Percentiles rank a stretch among this genome's conserved stretches.
These are phyloP conservation scores for Pseudocercospora macadamiae DNA, from an alignment of 2,329 filamentous ascomycete genomes.

Conservation along the genomic window DNA sequence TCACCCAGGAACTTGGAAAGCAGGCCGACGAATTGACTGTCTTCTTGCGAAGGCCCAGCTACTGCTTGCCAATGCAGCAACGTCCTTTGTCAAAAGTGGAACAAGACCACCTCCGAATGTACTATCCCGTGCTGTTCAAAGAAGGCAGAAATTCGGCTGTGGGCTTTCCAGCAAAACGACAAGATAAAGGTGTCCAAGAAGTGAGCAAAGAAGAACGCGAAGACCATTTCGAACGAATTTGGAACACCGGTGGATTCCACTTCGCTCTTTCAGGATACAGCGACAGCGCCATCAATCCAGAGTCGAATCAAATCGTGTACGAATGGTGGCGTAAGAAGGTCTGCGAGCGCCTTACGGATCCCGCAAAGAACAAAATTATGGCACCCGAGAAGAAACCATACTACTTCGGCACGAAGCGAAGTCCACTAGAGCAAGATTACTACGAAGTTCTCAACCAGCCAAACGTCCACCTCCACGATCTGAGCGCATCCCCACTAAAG, in stretches of 20 bases:
- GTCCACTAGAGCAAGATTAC: constrained; percentile 51
- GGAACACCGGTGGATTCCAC: constrained; percentile 55
- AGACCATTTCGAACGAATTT: constrained; percentile 48
- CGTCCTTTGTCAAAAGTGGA: constrained; percentile 49
- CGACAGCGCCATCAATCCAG: constrained; percentile 51
- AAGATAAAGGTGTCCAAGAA: constrained; percentile 55
- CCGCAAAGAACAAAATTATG: constrained; percentile 53
- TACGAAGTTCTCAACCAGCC: constrained; percentile 50
- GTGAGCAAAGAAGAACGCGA: constrained; percentile 46
- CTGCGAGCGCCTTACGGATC: constrained; percentile 54
- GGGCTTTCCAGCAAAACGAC: constrained; percentile 56
- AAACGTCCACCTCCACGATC: constrained; percentile 47
- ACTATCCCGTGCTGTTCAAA: constrained; percentile 53
- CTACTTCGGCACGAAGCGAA: constrained; percentile 51
- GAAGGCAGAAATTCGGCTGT: constrained; percentile 45
- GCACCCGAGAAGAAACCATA: constrained; percentile 52
- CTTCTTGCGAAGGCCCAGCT: constrained; percentile 69
- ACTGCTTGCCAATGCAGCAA: constrained; percentile 64
- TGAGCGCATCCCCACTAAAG: constrained; percentile 45
- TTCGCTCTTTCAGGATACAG: constrained; percentile 59
- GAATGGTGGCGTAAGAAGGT: constrained; percentile 60
- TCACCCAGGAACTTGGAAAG: constrained; percentile 38
- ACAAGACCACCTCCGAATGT: constrained; percentile 50
- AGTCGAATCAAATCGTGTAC: constrained; percentile 57
- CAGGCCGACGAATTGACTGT: constrained; percentile 52